These are phyloP conservation scores for Amaranthus cruentus DNA, from an alignment of 148 eudicot genomes.

Conservation along the genomic window DNA sequence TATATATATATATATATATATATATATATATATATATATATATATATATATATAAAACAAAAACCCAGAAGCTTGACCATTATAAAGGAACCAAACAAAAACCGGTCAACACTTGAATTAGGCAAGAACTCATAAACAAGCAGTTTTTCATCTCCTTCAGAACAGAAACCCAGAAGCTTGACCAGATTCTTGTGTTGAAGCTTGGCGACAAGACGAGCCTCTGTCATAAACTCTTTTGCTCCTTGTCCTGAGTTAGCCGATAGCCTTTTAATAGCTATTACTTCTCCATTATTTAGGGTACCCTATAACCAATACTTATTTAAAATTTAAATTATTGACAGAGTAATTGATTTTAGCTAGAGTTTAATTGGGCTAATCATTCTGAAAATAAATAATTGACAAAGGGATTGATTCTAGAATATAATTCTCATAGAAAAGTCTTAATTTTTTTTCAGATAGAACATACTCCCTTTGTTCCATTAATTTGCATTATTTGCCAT, in stretches of 20 bases:
- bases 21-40: too few relatives aligned
- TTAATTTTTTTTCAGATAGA: too few relatives aligned
- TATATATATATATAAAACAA: too few relatives aligned
- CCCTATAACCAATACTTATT: constrained; percentile 22
- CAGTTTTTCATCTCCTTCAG: constrained; percentile 69
- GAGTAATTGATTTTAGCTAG: too few relatives aligned
- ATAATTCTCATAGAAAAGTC: too few relatives aligned
- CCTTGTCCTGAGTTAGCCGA: constrained; percentile 54
- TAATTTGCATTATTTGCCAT: too few relatives aligned
- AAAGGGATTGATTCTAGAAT: too few relatives aligned
- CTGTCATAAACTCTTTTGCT: constrained; percentile 67
- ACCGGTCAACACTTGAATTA: constrained; percentile 60
- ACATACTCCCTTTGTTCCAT: too few relatives aligned
- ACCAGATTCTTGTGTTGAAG: constrained; percentile 76
- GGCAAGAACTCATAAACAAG: constrained; percentile 69
- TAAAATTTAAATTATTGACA: neutral
- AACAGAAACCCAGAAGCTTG: constrained; percentile 65
- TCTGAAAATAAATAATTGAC: too few relatives aligned
- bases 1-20: too few relatives aligned
- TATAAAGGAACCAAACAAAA: constrained; percentile 61
- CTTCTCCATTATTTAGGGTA: constrained; percentile 40
- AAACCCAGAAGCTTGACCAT: too few relatives aligned
- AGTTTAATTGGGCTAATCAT: too few relatives aligned
- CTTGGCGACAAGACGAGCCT: constrained; percentile 56
- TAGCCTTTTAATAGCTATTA: constrained; percentile 62